phyloP scores from a whole-genome alignment of 805 yeast genomes.

The Candida andamanensis region DNA sequence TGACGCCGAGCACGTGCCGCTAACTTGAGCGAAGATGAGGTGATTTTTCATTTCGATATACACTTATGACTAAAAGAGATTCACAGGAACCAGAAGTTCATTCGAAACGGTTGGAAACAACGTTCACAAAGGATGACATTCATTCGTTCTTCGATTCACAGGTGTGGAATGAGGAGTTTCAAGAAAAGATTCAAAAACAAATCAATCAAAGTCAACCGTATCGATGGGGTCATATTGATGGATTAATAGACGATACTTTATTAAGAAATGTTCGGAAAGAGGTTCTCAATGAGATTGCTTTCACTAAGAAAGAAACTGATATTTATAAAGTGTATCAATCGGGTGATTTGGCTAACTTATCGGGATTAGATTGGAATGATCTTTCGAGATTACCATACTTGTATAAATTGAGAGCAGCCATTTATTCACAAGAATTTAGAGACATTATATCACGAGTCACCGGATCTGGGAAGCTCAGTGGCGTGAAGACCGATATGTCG shows the following conservation, averaged over 20 bases:
- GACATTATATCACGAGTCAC: constrained; percentile 73
- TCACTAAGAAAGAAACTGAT: constrained; percentile 95
- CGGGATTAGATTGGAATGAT: constrained; percentile 78
- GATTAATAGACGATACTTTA: constrained; percentile 70
- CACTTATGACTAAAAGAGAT: too few species aligned
- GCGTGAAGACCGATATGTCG: constrained; percentile 87
- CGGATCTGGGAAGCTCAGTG: constrained; percentile 84
- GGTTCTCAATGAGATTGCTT: constrained; percentile 75
- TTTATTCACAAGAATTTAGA: constrained; percentile 82
- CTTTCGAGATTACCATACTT: constrained; percentile 67
- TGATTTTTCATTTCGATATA: too few species aligned
- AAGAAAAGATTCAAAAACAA: constrained; percentile 31
- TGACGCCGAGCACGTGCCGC: too few species aligned
- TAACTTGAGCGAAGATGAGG: too few species aligned
- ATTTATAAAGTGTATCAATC: constrained; percentile 87
- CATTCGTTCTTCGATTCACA: constrained; percentile 41
- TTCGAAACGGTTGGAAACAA: constrained; percentile 11
- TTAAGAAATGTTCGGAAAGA: constrained; percentile 79
- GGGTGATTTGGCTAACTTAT: constrained; percentile 88
- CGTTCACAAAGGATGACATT: constrained; percentile 30
- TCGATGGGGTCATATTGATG: constrained; percentile 80
- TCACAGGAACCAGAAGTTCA: constrained; percentile 2
- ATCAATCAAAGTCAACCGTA: constrained; percentile 68
- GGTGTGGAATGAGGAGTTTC: constrained; percentile 43
- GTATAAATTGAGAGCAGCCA: constrained; percentile 75